phyloP scores from a whole-genome alignment of 306 rosid species.

The Rubus idaeus region DNA sequence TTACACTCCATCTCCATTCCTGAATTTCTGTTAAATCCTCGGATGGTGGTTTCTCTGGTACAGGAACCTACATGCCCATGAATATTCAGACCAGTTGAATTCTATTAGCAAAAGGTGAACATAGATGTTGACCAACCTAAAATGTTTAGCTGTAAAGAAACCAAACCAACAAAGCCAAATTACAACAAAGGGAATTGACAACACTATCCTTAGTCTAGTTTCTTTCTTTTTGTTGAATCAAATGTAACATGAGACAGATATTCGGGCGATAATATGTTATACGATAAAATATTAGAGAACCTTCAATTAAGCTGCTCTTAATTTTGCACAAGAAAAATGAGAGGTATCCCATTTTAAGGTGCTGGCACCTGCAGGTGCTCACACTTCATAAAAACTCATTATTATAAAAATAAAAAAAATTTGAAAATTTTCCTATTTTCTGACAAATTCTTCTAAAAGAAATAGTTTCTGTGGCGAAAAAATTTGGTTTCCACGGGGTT shows the following conservation, averaged over 20 bases:
- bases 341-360: background rate
- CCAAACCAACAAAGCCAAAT: constrained; percentile 5
- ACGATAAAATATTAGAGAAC: no score
- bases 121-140: background rate
- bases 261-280: background rate
- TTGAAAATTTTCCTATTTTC: no score
- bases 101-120: background rate
- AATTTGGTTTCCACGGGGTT: no score
- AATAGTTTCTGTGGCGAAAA: no score
- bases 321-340: background rate
- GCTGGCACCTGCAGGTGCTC: background rate
- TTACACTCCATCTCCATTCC: constrained; percentile 71
- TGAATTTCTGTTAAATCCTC: constrained; percentile 67
- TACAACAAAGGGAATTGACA: background rate
- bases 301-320: no score
- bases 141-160: constrained; percentile 1
- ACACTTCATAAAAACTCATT: background rate
- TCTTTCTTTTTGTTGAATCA: background rate
- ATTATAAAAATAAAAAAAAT: no score
- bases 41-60: constrained; percentile 65
- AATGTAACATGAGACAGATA: background rate
- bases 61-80: constrained; percentile 56
- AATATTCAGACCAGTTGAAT: constrained; percentile 10
- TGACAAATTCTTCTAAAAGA: no score
- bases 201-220: background rate